Percentiles rank a stretch among this genome's conserved stretches.
Conservation (phyloP, 2,329 filamentous ascomycete genomes). For the Talaromyces sp. region DNA sequence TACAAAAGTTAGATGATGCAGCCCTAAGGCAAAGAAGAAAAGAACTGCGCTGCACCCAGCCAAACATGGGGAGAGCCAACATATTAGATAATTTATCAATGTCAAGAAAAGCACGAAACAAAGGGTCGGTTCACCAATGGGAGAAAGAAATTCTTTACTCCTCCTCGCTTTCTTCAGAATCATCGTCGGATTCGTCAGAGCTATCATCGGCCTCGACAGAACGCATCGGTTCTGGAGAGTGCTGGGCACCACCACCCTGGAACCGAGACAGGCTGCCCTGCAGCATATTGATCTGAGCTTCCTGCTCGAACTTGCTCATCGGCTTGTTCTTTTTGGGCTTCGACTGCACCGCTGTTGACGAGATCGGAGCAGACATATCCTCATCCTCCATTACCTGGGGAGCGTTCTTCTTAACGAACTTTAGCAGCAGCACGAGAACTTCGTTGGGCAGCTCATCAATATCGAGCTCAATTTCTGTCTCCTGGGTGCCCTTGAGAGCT, state of each 20-base stretch:
- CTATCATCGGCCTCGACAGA: conserved; percentile 42
- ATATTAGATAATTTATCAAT: background rate
- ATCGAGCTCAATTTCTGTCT: conserved; percentile 46
- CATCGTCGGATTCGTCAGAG: conserved; percentile 46
- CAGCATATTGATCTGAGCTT: conserved; percentile 46
- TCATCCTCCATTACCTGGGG: conserved; percentile 39
- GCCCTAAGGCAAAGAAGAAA: background rate
- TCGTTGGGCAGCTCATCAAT: conserved; percentile 47
- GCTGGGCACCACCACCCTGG: conserved; percentile 36
- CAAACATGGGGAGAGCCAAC: background rate
- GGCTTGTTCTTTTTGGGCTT: conserved; percentile 50
- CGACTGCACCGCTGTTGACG: conserved; percentile 28
- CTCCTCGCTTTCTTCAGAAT: conserved; percentile 49
- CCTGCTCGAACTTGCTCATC: conserved; percentile 49
- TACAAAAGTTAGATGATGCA: conserved; percentile 1
- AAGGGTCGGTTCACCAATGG: background rate
- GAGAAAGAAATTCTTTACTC: conserved; percentile 30
- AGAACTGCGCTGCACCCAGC: background rate
- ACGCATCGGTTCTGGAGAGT: conserved; percentile 39
- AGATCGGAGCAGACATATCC: conserved; percentile 23
- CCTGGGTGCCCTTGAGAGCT: conserved; percentile 57
- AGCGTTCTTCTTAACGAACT: conserved; percentile 45
- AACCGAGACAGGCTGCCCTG: conserved; percentile 44
- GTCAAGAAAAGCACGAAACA: background rate
- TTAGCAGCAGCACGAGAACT: conserved; percentile 41